phyloP scores from a whole-genome alignment of 2,329 filamentous ascomycete species.

The Phialophora macrospora region DNA sequence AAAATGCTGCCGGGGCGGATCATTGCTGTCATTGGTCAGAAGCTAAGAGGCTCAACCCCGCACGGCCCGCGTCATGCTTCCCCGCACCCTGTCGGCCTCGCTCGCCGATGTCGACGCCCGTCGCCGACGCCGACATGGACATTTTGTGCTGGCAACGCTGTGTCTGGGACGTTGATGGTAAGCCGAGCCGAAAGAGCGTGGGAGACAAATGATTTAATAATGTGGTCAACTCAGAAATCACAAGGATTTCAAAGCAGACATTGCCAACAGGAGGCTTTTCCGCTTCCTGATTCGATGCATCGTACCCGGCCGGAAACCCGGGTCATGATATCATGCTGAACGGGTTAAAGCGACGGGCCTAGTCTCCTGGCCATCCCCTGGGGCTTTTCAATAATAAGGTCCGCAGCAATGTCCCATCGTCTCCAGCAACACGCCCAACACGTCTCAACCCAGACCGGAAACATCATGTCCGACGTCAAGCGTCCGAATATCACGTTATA shows the following conservation, averaged over 20 bases:
- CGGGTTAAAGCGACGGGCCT: not conserved
- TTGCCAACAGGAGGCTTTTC: not conserved
- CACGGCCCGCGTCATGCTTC: not conserved
- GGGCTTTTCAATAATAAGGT: not conserved
- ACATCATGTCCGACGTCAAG: constrained; percentile 24
- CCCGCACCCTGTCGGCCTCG: not conserved
- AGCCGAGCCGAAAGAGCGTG: not conserved
- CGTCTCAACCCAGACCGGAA: constrained; percentile 2
- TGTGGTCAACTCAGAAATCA: not conserved
- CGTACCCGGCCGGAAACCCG: not conserved
- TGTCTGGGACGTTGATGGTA: not conserved
- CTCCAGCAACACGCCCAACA: constrained; percentile 32
- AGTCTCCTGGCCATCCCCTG: not conserved
- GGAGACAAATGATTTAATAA: not conserved
- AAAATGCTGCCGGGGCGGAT: not conserved
- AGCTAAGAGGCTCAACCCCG: not conserved
- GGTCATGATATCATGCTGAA: not conserved
- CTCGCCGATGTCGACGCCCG: not conserved
- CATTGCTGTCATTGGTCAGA: not conserved
- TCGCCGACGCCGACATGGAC: not conserved
- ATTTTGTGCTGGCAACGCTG: not conserved
- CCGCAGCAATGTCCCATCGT: constrained; percentile 15
- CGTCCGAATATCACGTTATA: constrained; percentile 71
- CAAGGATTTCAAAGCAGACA: not conserved
- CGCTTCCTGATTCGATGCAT: not conserved